Conservation (phyloP, 2,329 filamentous ascomycete genomes). For the Blumeriella jaapii region DNA sequence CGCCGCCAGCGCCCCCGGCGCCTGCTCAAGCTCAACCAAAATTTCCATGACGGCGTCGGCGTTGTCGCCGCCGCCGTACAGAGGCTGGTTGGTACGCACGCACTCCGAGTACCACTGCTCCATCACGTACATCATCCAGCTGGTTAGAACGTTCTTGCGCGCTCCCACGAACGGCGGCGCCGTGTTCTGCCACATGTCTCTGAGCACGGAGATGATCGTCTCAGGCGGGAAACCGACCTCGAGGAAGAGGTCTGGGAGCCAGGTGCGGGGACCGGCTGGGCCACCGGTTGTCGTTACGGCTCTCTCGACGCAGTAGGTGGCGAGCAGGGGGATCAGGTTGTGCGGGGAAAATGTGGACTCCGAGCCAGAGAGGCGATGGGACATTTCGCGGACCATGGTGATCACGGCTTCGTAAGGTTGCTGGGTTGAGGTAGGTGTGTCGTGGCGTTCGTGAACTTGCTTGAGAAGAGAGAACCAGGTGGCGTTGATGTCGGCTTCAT, state of each 20-base stretch:
- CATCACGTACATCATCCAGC: constrained; percentile 50
- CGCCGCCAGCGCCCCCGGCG: constrained; percentile 1
- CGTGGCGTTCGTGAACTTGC: constrained; percentile 45
- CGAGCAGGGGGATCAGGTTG: constrained; percentile 48
- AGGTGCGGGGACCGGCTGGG: constrained; percentile 35
- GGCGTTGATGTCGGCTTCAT: constrained; percentile 67
- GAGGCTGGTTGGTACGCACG: constrained; percentile 38
- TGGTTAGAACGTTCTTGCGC: constrained; percentile 44
- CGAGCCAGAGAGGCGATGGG: constrained; percentile 51
- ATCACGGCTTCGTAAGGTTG: constrained; percentile 62
- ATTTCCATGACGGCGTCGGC: constrained; percentile 36
- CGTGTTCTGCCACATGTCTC: constrained; percentile 56
- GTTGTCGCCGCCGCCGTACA: constrained; percentile 50
- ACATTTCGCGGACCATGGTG: constrained; percentile 50
- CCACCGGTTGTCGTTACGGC: too few relatives aligned
- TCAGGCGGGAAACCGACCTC: constrained; percentile 51
- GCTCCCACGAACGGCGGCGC: constrained; percentile 51
- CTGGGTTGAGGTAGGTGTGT: constrained; percentile 30
- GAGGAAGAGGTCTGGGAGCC: constrained; percentile 49
- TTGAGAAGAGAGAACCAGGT: constrained; percentile 80
- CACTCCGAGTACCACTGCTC: constrained; percentile 49
- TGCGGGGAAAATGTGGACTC: constrained; percentile 55
- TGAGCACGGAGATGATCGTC: constrained; percentile 47
- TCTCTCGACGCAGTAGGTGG: constrained; percentile 48
- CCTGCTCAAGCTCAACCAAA: constrained; percentile 30